Percentiles rank a stretch among this genome's conserved stretches.
These are phyloP conservation scores for Heritiera fomes DNA, from an alignment of 345 rosid genomes.

Conservation along the genomic window DNA sequence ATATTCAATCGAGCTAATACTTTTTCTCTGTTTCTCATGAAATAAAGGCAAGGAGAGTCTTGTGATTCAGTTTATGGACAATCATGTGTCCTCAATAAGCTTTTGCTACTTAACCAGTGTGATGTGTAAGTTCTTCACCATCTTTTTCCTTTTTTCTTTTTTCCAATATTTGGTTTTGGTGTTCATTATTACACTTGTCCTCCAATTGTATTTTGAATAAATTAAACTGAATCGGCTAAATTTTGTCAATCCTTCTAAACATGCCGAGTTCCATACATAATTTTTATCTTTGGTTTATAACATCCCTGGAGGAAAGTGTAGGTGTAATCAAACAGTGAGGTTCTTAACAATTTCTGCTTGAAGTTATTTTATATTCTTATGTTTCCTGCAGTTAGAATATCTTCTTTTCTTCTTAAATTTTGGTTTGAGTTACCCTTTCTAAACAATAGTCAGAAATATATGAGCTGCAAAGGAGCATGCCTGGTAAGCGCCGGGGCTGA, in stretches of 20 bases:
- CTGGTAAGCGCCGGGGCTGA: constrained; percentile 78
- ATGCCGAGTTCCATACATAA: no score
- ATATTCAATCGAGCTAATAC: constrained; percentile 4
- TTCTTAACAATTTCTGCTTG: neutral
- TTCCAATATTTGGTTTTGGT: neutral
- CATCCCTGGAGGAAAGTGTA: neutral
- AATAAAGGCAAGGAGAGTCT: constrained; percentile 79
- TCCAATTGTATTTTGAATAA: neutral
- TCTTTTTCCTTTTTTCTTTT: neutral
- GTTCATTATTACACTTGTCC: neutral
- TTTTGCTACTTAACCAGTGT: constrained; percentile 78
- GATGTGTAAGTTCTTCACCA: constrained; percentile 55
- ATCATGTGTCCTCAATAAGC: constrained; percentile 85
- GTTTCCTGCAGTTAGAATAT: neutral
- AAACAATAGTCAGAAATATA: constrained; percentile 68
- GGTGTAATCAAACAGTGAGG: neutral
- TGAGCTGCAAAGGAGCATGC: constrained; percentile 89
- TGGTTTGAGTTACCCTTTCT: constrained; percentile 16
- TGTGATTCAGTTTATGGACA: constrained; percentile 80
- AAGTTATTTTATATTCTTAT: neutral
- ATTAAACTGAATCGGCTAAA: neutral
- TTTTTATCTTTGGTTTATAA: neutral
- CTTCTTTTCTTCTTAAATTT: neutral
- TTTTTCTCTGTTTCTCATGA: constrained; percentile 25
- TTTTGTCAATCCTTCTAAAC: neutral